Base-by-base conservation (phyloP, 768 basidiomycete species). In the Royoungia palumana region DNA sequence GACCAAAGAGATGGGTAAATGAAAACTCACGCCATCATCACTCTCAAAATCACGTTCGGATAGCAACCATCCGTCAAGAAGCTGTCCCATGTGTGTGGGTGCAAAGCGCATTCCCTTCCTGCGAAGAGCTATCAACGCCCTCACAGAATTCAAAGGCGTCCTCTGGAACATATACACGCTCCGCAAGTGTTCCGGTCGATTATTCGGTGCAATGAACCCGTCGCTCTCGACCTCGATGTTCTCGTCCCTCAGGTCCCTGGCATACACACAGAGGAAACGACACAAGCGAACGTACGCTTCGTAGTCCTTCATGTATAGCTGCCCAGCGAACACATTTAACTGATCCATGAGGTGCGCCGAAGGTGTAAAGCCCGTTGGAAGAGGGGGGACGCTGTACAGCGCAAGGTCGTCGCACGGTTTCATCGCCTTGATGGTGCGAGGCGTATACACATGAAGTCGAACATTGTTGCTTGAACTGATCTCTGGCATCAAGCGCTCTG, bases 381-480 rank as follows among this genome's bases (percentile, higher is more conserved):
- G 0, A 46, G 19, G 2, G 42, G 19, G 1, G 17, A 51, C 35
- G 19, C 5, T 37, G 32, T 56, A 49, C 14, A 66, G 43, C 2
- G 5, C 27, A 6, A 70, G 60, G 17, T 66, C 58, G 22, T 79
- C 75, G 39, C 72, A 71, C 8, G 72, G 53, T 24, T 58, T 55
- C 68, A 70, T 72, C 3, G 58, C 57, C 27, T 60, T 52, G 11
- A 56, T 65, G 37, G 69, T 60, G 2, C 73, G 63, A 2, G 77
- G 71, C 0, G 74, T 58, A 50, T 79, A 79, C 4, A 71, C 37
- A 49, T 77, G 75, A 14, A 79, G 66, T 42, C 66, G 62, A 17
- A 72, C 70, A 11, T 54, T 22, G 6, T 55, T 49, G 55, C 64
- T 65, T 21, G 30, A 30, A n/a, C 63, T 70, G 49, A 79, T 73